Evolutionary conservation across 2,329 filamentous ascomycete genomes (phyloP), one percentile per base, ranked within the genome.

Genomic region (Trichoderma cornu-damae): DNA sequence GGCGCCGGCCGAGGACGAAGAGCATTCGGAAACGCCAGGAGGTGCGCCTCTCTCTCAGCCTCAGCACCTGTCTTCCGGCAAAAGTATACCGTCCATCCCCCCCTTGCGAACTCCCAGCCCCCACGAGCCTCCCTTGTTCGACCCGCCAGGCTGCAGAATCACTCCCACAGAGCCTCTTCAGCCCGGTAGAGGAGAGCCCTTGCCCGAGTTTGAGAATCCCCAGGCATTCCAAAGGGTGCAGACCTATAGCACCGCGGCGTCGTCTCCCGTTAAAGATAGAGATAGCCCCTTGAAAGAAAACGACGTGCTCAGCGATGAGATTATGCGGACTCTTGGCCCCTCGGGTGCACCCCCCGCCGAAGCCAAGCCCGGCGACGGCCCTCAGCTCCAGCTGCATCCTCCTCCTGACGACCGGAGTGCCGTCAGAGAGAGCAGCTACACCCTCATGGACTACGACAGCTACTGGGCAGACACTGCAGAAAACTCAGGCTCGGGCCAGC

Each of bases 231-330:
- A 75, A 53, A 72, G 77, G 3, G 70, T 73, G 24, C 67, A 72
- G 6, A 79, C 77, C 0, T 68, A 77, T 47, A 81, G 79, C 64
- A 80, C 78, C 0, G 66, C 72, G 8, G 76, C 77, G 8, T 77
- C 77, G 6, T 78, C 79, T 0, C 78, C 28, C 12, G 75, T 85
- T 58, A 82, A 86, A 62, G 87, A 90, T 58, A 82, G 86, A 62
- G 87, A 90, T 64, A 90, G 82, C 65, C 83, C 28, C 0, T 76
- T 85, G 59, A 82, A 86, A 62, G 87, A 90, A 65, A 90, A 82
- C 64, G 88, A 92, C 62, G 77, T 81, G 57, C 69, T 92, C 46
- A 79, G 84, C 26, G 86, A 89, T 59, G 89, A 92, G 64, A 92
- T 92, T 55, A 83, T 90, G 53, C 83, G 82, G 58, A 88, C 84